phyloP scores from a whole-genome alignment of 2,329 filamentous ascomycete species.

The Zymoseptoria brevis region DNA sequence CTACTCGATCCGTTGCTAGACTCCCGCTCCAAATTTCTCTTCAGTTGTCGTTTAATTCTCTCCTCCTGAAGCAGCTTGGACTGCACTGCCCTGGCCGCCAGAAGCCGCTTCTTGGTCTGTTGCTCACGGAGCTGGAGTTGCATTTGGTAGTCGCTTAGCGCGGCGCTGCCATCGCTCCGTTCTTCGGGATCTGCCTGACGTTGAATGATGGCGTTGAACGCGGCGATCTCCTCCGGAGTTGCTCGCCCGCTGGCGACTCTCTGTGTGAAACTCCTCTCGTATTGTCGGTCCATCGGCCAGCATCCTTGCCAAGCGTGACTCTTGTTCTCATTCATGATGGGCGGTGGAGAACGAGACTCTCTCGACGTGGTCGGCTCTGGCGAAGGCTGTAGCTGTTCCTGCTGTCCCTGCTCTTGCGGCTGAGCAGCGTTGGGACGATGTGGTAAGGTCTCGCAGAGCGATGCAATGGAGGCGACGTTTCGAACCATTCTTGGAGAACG shows the following conservation, averaged over 20 bases:
- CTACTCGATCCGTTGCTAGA: not conserved
- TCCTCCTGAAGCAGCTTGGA: not conserved
- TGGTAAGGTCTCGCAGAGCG: slow-evolving; percentile 18
- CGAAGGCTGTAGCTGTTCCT: not conserved
- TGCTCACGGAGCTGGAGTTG: not conserved
- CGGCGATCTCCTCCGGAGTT: too few relatives aligned
- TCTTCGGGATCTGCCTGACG: too few relatives aligned
- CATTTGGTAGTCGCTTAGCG: not conserved
- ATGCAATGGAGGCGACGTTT: slow-evolving; percentile 23
- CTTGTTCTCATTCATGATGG: slow-evolving; percentile 7
- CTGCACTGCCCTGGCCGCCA: not conserved
- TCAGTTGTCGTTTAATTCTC: not conserved
- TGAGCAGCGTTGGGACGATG: slow-evolving; percentile 7
- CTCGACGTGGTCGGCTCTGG: slow-evolving; percentile 1
- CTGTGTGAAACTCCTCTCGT: too few relatives aligned
- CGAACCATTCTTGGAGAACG: slow-evolving; percentile 19
- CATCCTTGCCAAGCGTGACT: not conserved
- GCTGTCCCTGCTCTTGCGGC: not conserved
- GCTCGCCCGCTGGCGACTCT: too few relatives aligned
- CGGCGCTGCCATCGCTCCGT: too few relatives aligned
- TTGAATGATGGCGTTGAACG: too few relatives aligned
- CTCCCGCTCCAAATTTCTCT: not conserved
- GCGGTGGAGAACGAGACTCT: not conserved
- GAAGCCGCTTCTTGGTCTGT: not conserved
- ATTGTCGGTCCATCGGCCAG: too few relatives aligned